Evolutionary conservation across 2,329 filamentous ascomycete genomes (phyloP).

Genomic region (Calcarisporium arbuscula): DNA sequence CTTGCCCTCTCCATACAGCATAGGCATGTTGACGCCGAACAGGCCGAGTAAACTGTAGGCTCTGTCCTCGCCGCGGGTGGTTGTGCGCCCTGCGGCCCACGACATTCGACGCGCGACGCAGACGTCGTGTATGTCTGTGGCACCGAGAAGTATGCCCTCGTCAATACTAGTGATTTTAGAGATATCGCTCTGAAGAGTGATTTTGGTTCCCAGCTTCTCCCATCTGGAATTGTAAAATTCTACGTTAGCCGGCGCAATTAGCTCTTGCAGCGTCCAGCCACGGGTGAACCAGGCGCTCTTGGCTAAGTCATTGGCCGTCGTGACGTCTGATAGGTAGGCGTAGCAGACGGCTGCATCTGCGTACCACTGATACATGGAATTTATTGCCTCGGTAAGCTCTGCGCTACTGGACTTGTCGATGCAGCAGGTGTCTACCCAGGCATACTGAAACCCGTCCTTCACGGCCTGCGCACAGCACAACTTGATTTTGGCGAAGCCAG

Average conservation of each 20-base stretch:
- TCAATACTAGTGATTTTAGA: slow-evolving; percentile 17
- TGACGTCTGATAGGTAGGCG: slow-evolving; percentile 17
- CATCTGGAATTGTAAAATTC: slow-evolving; percentile 20
- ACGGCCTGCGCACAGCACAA: slow-evolving; percentile 11
- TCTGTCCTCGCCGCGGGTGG: slow-evolving; percentile 19
- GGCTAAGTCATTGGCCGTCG: slow-evolving; percentile 1
- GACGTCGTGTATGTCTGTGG: slow-evolving; percentile 5
- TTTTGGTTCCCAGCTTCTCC: slow-evolving; percentile 18
- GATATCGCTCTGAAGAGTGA: slow-evolving; percentile 11
- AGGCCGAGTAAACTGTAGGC: slow-evolving; percentile 23
- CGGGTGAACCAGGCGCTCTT: slow-evolving; percentile 13
- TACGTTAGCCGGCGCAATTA: slow-evolving; percentile 19
- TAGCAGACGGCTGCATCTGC: slow-evolving; percentile 16
- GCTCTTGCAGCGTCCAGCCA: slow-evolving; percentile 21
- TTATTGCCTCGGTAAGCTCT: slow-evolving; percentile 23
- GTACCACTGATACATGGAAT: slow-evolving; percentile 21
- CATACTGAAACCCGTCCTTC: slow-evolving; percentile 11
- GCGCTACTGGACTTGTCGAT: slow-evolving; percentile 18
- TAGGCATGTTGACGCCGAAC: slow-evolving; percentile 22
- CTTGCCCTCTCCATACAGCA: slow-evolving; percentile 21
- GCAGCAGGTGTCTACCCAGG: slow-evolving; percentile 25
- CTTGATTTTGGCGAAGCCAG: slow-evolving; percentile 13
- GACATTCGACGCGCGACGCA: slow-evolving; percentile 15
- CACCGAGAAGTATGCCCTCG: slow-evolving; percentile 7
- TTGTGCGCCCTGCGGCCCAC: slow-evolving; percentile 19